Evolutionary conservation across 306 rosid species (phyloP).

Genomic region (Macrotyloma uniflorum): DNA sequence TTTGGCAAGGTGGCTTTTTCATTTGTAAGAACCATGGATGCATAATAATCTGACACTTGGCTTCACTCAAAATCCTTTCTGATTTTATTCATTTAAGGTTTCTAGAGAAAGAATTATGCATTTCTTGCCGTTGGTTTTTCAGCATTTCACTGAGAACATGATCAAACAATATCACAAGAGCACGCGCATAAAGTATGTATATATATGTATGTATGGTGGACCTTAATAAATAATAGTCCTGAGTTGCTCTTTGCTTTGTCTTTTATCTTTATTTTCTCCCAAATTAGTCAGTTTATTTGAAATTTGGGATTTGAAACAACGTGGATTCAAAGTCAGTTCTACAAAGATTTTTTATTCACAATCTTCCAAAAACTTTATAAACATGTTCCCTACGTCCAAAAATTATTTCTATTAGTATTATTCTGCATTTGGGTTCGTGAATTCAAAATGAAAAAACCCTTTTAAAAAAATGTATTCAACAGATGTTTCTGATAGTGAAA

Average conservation of each 20-base stretch:
- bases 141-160: slow-evolving; percentile 38
- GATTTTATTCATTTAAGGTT: slow-evolving; percentile 24
- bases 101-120: slow-evolving; percentile 46
- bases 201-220: slow-evolving; percentile 37
- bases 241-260: slow-evolving; percentile 29
- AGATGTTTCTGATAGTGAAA: background rate
- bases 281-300: slow-evolving; percentile 25
- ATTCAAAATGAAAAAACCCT: slow-evolving; percentile 3
- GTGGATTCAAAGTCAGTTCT: slow-evolving; percentile 31
- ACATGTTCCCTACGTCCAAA: too few species aligned
- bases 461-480: background rate
- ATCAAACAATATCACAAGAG: slow-evolving; percentile 43
- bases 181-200: slow-evolving; percentile 73
- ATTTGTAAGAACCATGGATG: slow-evolving; percentile 7
- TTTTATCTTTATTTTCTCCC: background rate
- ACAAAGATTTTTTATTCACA: slow-evolving; percentile 30
- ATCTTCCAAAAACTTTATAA: slow-evolving; percentile 28
- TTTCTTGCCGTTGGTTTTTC: slow-evolving; percentile 33
- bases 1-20: background rate
- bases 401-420: slow-evolving; percentile 35
- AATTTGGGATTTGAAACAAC: slow-evolving; percentile 24
- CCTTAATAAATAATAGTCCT: slow-evolving; percentile 41
- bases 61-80: background rate
- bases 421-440: background rate
- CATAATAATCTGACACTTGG: slow-evolving; percentile 1